A percentile compares a stretch with the other conserved stretches of the same genome.
Evolutionary conservation across 1,284 basidiomycete species (phyloP).

Genomic region (Ganoderma resinaceum): DNA sequence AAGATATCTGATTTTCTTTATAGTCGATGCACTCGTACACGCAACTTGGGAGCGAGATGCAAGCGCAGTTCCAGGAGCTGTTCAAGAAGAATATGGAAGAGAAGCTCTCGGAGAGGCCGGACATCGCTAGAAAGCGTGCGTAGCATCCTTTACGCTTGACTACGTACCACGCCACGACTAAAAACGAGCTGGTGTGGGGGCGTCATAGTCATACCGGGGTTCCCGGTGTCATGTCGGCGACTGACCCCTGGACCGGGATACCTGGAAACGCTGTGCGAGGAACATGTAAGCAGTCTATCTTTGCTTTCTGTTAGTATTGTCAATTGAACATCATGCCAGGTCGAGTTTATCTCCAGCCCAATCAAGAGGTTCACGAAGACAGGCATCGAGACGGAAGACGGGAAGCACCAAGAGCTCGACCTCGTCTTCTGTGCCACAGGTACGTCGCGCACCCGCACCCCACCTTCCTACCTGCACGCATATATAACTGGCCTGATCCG

Average conservation of each 20-base stretch:
- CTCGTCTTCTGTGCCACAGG: conserved; percentile 50
- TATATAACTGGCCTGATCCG: background rate
- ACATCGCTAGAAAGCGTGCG: conserved; percentile 63
- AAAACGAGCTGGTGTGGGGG: background rate
- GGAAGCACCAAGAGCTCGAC: conserved; percentile 59
- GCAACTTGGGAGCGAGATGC: conserved; percentile 50
- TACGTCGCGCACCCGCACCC: conserved; percentile 2
- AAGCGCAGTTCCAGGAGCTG: conserved; percentile 45
- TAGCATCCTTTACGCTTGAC: conserved; percentile 1
- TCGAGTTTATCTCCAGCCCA: conserved; percentile 31
- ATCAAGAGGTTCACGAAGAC: conserved; percentile 59
- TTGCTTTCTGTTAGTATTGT: background rate
- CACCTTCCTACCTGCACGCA: background rate
- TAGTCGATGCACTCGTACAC: conserved; percentile 56
- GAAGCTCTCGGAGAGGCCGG: conserved; percentile 60
- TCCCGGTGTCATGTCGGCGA: conserved; percentile 62
- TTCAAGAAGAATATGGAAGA: conserved; percentile 57
- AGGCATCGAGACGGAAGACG: conserved; percentile 64
- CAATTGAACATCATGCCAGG: background rate
- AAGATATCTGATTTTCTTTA: background rate
- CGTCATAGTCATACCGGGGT: conserved; percentile 59
- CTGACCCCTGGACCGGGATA: conserved; percentile 72
- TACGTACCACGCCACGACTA: background rate
- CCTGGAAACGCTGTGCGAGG: conserved; percentile 64
- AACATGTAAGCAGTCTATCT: conserved; percentile 50